Percentiles rank a stretch among this genome's conserved stretches.
Evolutionary conservation across 495 filamentous ascomycete genomes (phyloP).

Genomic region (Trichoderma virens): DNA sequence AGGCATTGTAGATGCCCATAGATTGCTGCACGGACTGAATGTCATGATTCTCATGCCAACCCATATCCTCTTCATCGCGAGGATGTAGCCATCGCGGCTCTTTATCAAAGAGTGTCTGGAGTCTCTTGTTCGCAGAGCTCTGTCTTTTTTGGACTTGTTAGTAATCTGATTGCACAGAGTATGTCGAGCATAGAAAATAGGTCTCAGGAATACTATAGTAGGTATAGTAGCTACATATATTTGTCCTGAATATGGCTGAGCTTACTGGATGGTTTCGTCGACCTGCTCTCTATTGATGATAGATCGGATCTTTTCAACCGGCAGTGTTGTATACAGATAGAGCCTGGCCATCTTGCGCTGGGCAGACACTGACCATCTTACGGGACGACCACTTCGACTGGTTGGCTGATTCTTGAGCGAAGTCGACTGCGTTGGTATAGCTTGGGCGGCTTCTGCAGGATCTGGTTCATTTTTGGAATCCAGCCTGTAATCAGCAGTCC

Average conservation of each 20-base stretch:
- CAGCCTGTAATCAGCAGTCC: too few relatives aligned
- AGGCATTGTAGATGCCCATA: too few relatives aligned
- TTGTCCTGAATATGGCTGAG: too few relatives aligned
- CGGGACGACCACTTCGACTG: slow-evolving; percentile 30
- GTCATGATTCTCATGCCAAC: slow-evolving; percentile 27
- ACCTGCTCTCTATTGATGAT: slow-evolving; percentile 13
- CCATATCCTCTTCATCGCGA: slow-evolving; percentile 35
- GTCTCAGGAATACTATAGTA: too few relatives aligned
- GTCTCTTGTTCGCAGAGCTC: slow-evolving; percentile 41
- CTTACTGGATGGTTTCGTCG: slow-evolving; percentile 12
- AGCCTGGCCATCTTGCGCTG: slow-evolving; percentile 37
- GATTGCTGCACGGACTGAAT: background rate
- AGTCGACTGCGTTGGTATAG: background rate
- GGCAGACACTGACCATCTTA: slow-evolving; percentile 37
- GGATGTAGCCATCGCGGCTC: slow-evolving; percentile 41
- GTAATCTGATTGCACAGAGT: too few relatives aligned
- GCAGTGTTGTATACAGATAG: slow-evolving; percentile 37
- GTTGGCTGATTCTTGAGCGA: slow-evolving; percentile 3
- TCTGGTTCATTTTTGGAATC: too few relatives aligned
- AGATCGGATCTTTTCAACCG: slow-evolving; percentile 30
- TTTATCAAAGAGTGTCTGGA: slow-evolving; percentile 38
- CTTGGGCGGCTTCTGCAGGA: too few relatives aligned
- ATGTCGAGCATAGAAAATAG: too few relatives aligned
- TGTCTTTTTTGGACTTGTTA: slow-evolving; percentile 19
- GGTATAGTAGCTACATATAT: too few relatives aligned